Percentiles rank a stretch among this genome's conserved stretches.
Conservation (phyloP, 371 early-diverging fungal species). For the Syncephalastrum monosporum region DNA sequence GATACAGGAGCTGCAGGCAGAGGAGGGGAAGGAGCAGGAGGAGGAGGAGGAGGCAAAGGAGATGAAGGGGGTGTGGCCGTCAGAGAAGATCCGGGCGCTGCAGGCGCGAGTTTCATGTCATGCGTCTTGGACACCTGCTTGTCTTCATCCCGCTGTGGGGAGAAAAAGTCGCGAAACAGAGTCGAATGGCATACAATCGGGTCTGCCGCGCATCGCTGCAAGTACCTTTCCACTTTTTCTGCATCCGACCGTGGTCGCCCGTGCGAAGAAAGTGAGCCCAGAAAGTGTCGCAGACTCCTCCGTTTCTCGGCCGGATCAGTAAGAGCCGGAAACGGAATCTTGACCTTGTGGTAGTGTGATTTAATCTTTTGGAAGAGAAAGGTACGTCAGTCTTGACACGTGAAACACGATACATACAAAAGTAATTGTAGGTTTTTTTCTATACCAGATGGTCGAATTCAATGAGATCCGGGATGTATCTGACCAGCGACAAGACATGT, state of each 20-base stretch:
- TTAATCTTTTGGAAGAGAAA: slow-evolving; percentile 29
- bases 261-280: slow-evolving; percentile 23
- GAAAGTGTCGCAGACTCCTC: slow-evolving; percentile 31
- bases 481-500: slow-evolving; percentile 44
- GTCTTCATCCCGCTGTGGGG: slow-evolving; percentile 50
- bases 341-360: slow-evolving; percentile 39
- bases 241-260: slow-evolving; percentile 36
- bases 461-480: slow-evolving; percentile 60
- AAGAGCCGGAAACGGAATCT: slow-evolving; percentile 42
- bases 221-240: slow-evolving; percentile 45
- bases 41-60: neutral
- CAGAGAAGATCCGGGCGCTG: no score
- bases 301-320: slow-evolving; percentile 32
- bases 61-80: no score
- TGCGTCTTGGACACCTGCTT: slow-evolving; percentile 13
- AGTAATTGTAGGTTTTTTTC: neutral
- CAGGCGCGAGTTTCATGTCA: no score
- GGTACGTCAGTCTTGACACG: slow-evolving; percentile 1
- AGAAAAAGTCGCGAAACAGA: slow-evolving; percentile 48
- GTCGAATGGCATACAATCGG: slow-evolving; percentile 30
- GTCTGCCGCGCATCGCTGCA: slow-evolving; percentile 35
- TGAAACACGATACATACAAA: neutral
- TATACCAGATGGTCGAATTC: slow-evolving; percentile 61
- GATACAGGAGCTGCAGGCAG: neutral
- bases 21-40: neutral